phyloP scores from a whole-genome alignment of 2,329 filamentous ascomycete genomes.

The Tolypocladium album region DNA sequence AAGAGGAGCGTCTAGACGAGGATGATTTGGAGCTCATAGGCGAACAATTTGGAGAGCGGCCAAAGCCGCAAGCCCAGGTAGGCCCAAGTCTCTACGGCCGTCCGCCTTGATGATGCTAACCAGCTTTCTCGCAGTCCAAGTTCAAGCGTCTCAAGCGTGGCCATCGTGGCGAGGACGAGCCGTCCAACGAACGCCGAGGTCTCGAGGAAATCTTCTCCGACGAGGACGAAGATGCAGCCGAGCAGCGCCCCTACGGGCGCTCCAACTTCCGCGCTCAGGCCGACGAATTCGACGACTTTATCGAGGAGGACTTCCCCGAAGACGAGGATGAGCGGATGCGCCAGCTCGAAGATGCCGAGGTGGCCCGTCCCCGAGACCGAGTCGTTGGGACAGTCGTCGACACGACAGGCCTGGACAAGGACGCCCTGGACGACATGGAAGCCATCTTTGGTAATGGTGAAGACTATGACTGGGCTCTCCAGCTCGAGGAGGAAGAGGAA shows the following conservation, averaged over 20 bases:
- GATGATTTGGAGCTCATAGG: slow-evolving; percentile 95
- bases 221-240: slow-evolving; percentile 68
- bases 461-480: slow-evolving; percentile 91
- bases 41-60: slow-evolving; percentile 56
- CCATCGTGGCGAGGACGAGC: slow-evolving; percentile 63
- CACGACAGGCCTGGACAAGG: slow-evolving; percentile 78
- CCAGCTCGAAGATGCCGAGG: slow-evolving; percentile 76
- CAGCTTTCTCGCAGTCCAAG: slow-evolving; percentile 51
- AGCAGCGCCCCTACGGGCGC: slow-evolving; percentile 40
- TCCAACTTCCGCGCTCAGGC: slow-evolving; percentile 47
- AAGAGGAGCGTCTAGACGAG: slow-evolving; percentile 84
- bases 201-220: slow-evolving; percentile 93
- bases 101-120: slow-evolving; percentile 8
- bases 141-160: slow-evolving; percentile 96
- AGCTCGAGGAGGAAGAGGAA: slow-evolving; percentile 78
- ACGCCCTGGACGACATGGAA: slow-evolving; percentile 90
- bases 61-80: slow-evolving; percentile 61
- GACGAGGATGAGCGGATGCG: slow-evolving; percentile 70
- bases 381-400: slow-evolving; percentile 63
- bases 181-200: slow-evolving; percentile 54
- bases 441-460: slow-evolving; percentile 91
- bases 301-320: slow-evolving; percentile 88
- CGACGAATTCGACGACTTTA: slow-evolving; percentile 90
- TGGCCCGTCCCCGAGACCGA: slow-evolving; percentile 67
- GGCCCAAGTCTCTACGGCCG: slow-evolving; percentile 10